phyloP scores from a whole-genome alignment of 257 asterid genomes.

The Avicennia marina region DNA sequence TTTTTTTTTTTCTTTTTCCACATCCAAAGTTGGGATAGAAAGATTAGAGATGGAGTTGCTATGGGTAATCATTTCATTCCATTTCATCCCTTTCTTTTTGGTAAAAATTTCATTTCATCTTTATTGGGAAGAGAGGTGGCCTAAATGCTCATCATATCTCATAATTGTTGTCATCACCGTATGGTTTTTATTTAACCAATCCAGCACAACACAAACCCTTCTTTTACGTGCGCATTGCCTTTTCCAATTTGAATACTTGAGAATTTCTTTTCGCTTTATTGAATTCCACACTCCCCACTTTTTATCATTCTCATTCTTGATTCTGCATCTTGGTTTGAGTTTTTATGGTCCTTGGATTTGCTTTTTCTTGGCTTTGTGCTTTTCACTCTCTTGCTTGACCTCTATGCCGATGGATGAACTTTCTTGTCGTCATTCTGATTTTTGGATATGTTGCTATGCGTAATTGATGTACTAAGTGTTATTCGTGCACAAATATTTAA shows the following conservation, averaged over 20 bases:
- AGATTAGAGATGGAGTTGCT: conserved; percentile 15
- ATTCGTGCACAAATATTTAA: no score
- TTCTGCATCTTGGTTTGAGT: conserved; percentile 2
- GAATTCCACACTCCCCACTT: conserved; percentile 24
- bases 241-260: conserved; percentile 23
- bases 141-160: conserved; percentile 33
- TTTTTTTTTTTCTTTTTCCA: no score
- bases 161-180: conserved; percentile 34
- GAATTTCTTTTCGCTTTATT: conserved; percentile 18
- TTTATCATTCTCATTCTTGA: conserved; percentile 7
- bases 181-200: conserved; percentile 7
- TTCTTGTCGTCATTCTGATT: no score
- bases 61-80: conserved; percentile 40
- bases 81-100: no score
- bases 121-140: conserved; percentile 27
- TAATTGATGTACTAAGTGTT: no score
- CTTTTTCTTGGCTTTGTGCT: no score
- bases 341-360: neutral
- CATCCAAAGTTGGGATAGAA: conserved; percentile 27
- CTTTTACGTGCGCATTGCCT: conserved; percentile 49
- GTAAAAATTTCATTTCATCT: no score
- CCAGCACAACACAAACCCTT: no score
- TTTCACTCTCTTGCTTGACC: no score
- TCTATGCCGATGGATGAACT: no score
- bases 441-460: no score